These are phyloP conservation scores for Lomentospora prolificans DNA, from an alignment of 2,329 filamentous ascomycete genomes.

Conservation along the genomic window DNA sequence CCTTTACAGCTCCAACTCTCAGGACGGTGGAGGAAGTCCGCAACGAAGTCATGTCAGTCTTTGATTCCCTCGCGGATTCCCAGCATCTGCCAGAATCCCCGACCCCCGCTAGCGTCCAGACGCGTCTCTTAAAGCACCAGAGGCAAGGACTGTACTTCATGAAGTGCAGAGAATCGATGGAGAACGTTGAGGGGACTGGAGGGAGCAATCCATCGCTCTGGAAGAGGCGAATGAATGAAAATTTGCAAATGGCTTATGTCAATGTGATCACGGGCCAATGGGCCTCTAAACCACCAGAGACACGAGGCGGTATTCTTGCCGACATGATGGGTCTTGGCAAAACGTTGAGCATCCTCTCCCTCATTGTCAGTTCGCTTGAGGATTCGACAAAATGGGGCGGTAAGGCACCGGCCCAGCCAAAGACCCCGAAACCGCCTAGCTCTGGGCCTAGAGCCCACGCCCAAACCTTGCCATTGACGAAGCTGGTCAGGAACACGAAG, in stretches of 20 bases:
- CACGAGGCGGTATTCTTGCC: conserved; percentile 64
- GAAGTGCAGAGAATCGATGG: conserved; percentile 62
- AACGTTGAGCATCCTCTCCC: conserved; percentile 73
- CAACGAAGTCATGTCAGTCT: conserved; percentile 74
- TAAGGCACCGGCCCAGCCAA: conserved; percentile 39
- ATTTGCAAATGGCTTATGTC: conserved; percentile 38
- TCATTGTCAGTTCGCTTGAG: conserved; percentile 57
- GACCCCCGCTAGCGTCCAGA: conserved; percentile 50
- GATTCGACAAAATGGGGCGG: conserved; percentile 54
- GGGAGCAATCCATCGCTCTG: conserved; percentile 65
- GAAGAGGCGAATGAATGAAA: conserved; percentile 43
- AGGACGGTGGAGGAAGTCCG: conserved; percentile 80
- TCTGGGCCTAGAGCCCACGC: conserved; percentile 11
- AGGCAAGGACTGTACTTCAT: conserved; percentile 87
- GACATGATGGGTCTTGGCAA: conserved; percentile 90
- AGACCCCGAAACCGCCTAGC: conserved; percentile 28
- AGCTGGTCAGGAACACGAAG: conserved; percentile 56
- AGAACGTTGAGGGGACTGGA: conserved; percentile 47
- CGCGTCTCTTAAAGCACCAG: conserved; percentile 70
- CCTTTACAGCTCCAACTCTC: conserved; percentile 21
- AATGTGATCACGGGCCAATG: conserved; percentile 78
- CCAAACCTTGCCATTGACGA: conserved; percentile 36
- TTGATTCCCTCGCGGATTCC: conserved; percentile 69
- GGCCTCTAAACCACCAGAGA: conserved; percentile 47
- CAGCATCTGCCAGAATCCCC: conserved; percentile 70